phyloP scores from a whole-genome alignment of 1,284 basidiomycete species.

The Trichosporon ovoides region DNA sequence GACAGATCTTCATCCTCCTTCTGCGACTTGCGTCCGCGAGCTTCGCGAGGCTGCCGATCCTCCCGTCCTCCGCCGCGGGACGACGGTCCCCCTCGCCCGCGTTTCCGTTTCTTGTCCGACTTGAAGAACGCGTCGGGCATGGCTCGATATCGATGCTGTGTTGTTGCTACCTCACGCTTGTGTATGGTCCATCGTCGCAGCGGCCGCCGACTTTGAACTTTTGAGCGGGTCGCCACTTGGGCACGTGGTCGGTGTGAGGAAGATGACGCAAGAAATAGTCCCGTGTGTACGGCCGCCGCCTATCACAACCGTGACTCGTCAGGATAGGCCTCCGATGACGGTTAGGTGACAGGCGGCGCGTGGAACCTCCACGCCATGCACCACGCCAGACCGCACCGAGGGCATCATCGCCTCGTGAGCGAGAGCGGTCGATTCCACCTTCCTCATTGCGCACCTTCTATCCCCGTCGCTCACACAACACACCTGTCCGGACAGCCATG shows the following conservation, averaged over 20 bases:
- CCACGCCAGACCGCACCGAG: background rate
- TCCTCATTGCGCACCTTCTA: constrained; percentile 5
- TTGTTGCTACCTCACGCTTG: background rate
- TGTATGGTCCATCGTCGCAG: background rate
- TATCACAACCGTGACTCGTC: background rate
- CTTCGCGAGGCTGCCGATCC: background rate
- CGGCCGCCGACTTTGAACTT: background rate
- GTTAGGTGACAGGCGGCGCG: background rate
- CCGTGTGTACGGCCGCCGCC: background rate
- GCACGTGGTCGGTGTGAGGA: constrained; percentile 1
- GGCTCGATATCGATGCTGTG: background rate
- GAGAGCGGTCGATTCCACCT: background rate
- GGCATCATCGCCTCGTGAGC: too few relatives aligned
- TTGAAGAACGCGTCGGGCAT: constrained; percentile 83
- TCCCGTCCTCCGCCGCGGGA: constrained; percentile 14
- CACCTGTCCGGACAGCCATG: constrained; percentile 51
- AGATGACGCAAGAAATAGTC: background rate
- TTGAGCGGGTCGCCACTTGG: background rate
- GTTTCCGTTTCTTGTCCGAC: constrained; percentile 62
- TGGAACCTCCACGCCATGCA: constrained; percentile 6
- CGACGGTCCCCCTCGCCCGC: constrained; percentile 43
- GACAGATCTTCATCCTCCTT: constrained; percentile 63
- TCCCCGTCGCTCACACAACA: constrained; percentile 1
- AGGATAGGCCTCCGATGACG: background rate
- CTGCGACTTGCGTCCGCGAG: constrained; percentile 5